Conservation (phyloP, 805 yeast species). For the Pichia insulana region DNA sequence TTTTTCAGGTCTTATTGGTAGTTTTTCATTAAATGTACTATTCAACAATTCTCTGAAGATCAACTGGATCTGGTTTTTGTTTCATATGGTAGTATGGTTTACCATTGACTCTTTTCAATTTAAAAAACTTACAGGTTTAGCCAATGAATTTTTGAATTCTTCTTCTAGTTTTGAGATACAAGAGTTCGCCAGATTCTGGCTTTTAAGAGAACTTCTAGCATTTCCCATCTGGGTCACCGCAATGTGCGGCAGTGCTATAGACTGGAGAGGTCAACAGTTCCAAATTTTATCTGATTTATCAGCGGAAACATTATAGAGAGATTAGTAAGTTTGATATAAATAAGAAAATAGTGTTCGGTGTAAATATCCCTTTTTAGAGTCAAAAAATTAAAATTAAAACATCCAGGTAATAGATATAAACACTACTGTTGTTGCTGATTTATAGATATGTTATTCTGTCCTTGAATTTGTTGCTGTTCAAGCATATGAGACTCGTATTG, state of each 20-base stretch:
- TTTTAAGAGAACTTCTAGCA: constrained; percentile 62
- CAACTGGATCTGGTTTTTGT: constrained; percentile 28
- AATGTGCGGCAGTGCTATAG: constrained; percentile 65
- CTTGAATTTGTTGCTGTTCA: constrained; percentile 20
- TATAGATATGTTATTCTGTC: constrained; percentile 10
- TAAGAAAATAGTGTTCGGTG: no score
- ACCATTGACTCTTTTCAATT: constrained; percentile 54
- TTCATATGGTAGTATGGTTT: constrained; percentile 59
- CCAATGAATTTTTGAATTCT: constrained; percentile 2
- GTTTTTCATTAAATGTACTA: constrained; percentile 45
- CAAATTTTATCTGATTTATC: constrained; percentile 63
- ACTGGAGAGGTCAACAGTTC: constrained; percentile 76
- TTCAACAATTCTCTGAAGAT: constrained; percentile 22
- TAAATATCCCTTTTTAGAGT: no score
- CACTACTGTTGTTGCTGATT: constrained; percentile 5
- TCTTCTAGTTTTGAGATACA: background rate
- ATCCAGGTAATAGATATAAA: no score
- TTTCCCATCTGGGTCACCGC: constrained; percentile 80
- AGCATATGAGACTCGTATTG: constrained; percentile 17
- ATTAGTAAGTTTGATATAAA: background rate
- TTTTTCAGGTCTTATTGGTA: constrained; percentile 58
- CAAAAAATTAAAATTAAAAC: no score
- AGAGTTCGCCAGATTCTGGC: constrained; percentile 43
- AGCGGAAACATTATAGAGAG: constrained; percentile 39
- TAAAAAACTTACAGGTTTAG: constrained; percentile 30